A percentile compares a stretch with the other conserved stretches of the same genome.
phyloP scores from a whole-genome alignment of 495 filamentous ascomycete species.

The Aspergillus conjunctus region DNA sequence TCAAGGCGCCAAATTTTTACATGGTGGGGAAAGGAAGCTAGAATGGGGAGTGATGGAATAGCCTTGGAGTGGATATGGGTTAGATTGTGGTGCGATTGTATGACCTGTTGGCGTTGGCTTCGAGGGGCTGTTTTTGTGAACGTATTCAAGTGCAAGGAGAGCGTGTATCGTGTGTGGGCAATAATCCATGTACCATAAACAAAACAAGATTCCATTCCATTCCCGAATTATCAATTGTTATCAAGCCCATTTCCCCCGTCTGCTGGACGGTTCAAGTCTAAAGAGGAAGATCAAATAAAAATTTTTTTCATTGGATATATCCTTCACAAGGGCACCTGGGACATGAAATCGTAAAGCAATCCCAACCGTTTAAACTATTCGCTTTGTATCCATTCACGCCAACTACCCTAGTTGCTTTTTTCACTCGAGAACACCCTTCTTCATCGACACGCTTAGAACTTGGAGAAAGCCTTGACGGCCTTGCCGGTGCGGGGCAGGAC shows the following conservation, averaged over 20 bases:
- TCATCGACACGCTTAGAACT: conserved; percentile 73
- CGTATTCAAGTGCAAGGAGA: no score
- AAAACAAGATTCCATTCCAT: no score
- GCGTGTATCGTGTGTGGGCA: no score
- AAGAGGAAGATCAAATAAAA: conserved; percentile 42
- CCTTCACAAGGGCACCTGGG: conserved; percentile 52
- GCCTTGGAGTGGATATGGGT: no score
- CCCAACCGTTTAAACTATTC: conserved; percentile 48
- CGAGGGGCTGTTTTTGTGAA: no score
- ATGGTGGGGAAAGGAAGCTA: no score
- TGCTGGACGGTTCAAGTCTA: conserved; percentile 37
- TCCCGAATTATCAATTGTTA: conserved; percentile 6
- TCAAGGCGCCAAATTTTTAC: no score
- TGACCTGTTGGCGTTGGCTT: no score
- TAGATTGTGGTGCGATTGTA: no score
- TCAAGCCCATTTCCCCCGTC: conserved; percentile 11
- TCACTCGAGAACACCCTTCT: conserved; percentile 39
- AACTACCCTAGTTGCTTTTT: conserved; percentile 44
- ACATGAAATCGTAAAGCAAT: conserved; percentile 55
- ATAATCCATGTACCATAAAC: no score
- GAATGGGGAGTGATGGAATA: no score
- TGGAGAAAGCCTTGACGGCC: conserved; percentile 93
- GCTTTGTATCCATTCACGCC: conserved; percentile 48
- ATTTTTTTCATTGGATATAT: conserved; percentile 53
- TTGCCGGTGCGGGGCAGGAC: conserved; percentile 96